Percentiles rank a stretch among this genome's conserved stretches.
These are phyloP conservation scores for Pelagophyceae sp. DNA, from an alignment of 352 stramenopile genomes.

Conservation along the genomic window DNA sequence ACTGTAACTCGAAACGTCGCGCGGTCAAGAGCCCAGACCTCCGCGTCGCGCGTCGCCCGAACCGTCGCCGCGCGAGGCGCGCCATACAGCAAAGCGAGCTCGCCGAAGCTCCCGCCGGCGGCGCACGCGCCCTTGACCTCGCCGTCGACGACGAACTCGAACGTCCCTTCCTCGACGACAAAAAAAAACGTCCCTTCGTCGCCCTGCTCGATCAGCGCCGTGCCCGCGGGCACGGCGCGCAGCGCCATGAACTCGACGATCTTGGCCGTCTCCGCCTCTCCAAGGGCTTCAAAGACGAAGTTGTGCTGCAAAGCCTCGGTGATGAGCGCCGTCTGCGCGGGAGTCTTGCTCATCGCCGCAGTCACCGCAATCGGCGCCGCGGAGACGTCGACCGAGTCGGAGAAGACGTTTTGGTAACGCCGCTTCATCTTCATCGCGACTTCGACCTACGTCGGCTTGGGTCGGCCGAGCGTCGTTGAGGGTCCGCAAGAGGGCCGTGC, in stretches of 20 bases:
- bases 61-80: slow-evolving; percentile 80
- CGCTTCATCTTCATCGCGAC: slow-evolving; percentile 21
- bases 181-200: slow-evolving; percentile 64
- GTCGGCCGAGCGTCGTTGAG: too few species aligned
- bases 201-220: slow-evolving; percentile 38
- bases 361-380: slow-evolving; percentile 4
- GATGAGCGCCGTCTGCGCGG: slow-evolving; percentile 34
- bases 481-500: too few species aligned
- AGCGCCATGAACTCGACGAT: neutral
- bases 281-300: slow-evolving; percentile 45
- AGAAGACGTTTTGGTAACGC: slow-evolving; percentile 22
- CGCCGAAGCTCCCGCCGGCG: slow-evolving; percentile 66
- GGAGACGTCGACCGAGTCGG: slow-evolving; percentile 13
- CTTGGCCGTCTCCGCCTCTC: neutral
- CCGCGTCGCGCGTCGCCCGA: slow-evolving; percentile 74
- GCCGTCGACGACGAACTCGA: slow-evolving; percentile 70
- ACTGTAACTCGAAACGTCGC: slow-evolving; percentile 82
- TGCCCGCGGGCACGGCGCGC: neutral
- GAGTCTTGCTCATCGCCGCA: slow-evolving; percentile 31
- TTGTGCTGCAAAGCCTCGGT: slow-evolving; percentile 32
- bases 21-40: slow-evolving; percentile 79
- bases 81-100: slow-evolving; percentile 42
- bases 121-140: slow-evolving; percentile 60
- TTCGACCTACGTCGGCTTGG: slow-evolving; percentile 24
- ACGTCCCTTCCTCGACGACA: slow-evolving; percentile 64